Base-by-base conservation (phyloP, 257 asterid species). In the Pogostemon cablin region DNA sequence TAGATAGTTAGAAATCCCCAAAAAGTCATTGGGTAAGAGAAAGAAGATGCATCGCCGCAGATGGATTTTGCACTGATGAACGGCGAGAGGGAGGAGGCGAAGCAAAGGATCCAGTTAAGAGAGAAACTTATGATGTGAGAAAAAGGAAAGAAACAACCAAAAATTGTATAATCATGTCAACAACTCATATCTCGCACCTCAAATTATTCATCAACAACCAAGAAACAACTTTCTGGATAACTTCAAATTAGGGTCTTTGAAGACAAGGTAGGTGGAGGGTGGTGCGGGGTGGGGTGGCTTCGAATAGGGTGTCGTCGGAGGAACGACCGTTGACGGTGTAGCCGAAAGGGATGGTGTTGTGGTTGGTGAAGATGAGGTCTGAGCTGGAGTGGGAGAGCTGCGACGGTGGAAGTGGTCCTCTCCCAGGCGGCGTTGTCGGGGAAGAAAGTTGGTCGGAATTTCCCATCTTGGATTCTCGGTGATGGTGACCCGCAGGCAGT, bases 381-480 rank as follows among this genome's bases (percentile, higher is more conserved):
- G 88, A 83, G 48, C 9, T 17, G 12, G 78, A 73, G 72, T 15
- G 47, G 42, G 83, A 79, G 62, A 83, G 75, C 9, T n/a, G 59
- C 17, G 76, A 54, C 17, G 76, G 78, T 9, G 72, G 77, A n/a
- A 69, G 9, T 1, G 65, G 69, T 42, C 55, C 52, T 62, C 75
- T 25, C 32, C 32, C 8, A 67, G 67, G 78, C 38, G 62, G 71
- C 57, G 68, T 4, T 44, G 74, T 39, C 86, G 83, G 47, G 86
- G 86, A 49, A 86, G n/a, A 20, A 86, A 39, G 67, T 41, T 59
- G 65, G 58, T 42, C 2, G 90, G 90, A 60, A 86, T 69, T 77
- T 86, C 88, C 85, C 85, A 86, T 11, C 90, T 84, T 61, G 80
- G 50, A 5, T 69, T 44, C 46, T 86, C 86, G 0, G 88, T 86